Conservation (phyloP, 169 alveolate genomes). For the Hepatocystis sp. region DNA sequence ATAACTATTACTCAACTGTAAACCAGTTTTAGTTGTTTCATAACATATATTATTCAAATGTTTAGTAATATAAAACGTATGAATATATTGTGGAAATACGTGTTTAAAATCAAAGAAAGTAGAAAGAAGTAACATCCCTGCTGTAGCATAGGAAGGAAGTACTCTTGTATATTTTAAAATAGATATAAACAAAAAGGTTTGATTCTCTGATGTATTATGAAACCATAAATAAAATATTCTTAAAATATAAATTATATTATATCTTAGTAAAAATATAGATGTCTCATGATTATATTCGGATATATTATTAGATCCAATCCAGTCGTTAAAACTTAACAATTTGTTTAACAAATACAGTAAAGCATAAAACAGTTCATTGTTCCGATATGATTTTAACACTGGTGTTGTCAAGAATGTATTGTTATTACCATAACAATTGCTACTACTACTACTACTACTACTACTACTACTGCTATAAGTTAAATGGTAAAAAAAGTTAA, state of each 20-base stretch:
- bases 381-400: conserved; percentile 64
- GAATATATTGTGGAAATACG: conserved; percentile 43
- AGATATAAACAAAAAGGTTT: conserved; percentile 60
- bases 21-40: not conserved
- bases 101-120: conserved; percentile 55
- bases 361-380: conserved; percentile 49
- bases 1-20: not conserved
- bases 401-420: no score
- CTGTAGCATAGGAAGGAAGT: conserved; percentile 46
- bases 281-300: conserved; percentile 70
- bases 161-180: conserved; percentile 64
- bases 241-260: conserved; percentile 51
- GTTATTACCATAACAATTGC: no score
- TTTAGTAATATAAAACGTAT: conserved; percentile 49
- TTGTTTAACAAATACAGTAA: conserved; percentile 47
- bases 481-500: conserved; percentile 66
- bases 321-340: conserved; percentile 67
- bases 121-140: conserved; percentile 51
- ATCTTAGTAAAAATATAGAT: conserved; percentile 62
- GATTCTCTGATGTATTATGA: conserved; percentile 68
- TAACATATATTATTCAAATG: conserved; percentile 57
- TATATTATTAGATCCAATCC: conserved; percentile 72
- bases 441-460: no score
- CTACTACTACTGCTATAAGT: conserved; percentile 7
- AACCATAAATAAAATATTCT: conserved; percentile 70